Percentiles rank a stretch among this genome's conserved stretches.
These are phyloP conservation scores for Begonia masoniana DNA, from an alignment of 306 rosid genomes.

Conservation along the genomic window DNA sequence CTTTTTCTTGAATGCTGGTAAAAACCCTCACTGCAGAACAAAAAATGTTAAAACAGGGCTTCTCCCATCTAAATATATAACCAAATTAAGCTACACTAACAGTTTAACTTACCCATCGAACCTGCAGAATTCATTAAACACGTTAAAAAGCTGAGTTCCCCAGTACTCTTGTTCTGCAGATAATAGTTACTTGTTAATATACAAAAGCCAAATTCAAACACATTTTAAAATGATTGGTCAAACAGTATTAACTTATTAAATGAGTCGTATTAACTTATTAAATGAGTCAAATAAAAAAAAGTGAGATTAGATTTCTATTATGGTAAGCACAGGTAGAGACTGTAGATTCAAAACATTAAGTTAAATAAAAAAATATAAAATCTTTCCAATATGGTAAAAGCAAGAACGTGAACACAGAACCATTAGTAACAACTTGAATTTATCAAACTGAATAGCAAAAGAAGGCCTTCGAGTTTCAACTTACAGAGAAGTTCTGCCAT, in stretches of 20 bases:
- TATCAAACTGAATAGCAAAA: background rate
- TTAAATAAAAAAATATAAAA: background rate
- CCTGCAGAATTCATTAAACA: conserved; percentile 82
- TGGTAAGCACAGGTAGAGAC: background rate
- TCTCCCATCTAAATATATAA: background rate
- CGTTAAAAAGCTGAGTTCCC: conserved; percentile 95
- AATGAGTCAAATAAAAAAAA: background rate
- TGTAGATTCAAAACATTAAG: background rate
- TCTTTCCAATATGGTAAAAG: background rate
- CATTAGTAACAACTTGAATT: background rate
- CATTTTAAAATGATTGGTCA: background rate
- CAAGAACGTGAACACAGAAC: background rate
- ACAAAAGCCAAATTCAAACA: no score
- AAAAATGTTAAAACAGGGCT: conserved; percentile 3
- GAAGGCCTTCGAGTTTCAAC: conserved; percentile 19
- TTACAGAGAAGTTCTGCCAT: conserved; percentile 87
- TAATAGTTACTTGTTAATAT: conserved; percentile 12
- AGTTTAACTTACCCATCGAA: conserved; percentile 57
- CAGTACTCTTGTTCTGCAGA: conserved; percentile 84
- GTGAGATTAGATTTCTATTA: background rate
- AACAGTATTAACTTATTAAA: background rate
- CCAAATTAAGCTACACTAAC: conserved; percentile 8
- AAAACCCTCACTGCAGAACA: conserved; percentile 77
- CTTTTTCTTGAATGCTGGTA: conserved; percentile 81
- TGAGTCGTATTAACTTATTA: background rate